phyloP scores from a whole-genome alignment of 139 green algal species.

The Micractinium sp. region DNA sequence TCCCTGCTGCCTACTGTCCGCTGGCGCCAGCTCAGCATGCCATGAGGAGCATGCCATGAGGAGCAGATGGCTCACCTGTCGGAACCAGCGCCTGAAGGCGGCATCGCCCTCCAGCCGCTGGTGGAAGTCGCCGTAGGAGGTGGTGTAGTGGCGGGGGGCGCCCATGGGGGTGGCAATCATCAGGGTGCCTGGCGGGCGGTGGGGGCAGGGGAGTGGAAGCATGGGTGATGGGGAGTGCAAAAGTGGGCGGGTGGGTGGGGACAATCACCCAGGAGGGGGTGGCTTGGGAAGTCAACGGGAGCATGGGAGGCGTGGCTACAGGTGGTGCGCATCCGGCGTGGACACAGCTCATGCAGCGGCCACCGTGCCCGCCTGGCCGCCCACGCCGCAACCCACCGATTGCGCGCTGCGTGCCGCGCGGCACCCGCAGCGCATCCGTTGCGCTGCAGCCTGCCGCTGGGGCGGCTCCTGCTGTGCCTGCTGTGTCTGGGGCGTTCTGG shows the following conservation, averaged over 20 bases:
- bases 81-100: slow-evolving; percentile 55
- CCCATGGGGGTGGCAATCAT: slow-evolving; percentile 73
- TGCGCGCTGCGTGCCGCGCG: slow-evolving; percentile 62
- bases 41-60: too few relatives aligned
- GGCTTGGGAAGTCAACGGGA: neutral
- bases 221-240: neutral
- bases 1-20: too few relatives aligned
- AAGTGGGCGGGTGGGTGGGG: neutral
- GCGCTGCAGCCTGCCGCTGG: neutral
- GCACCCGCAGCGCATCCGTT: slow-evolving; percentile 41
- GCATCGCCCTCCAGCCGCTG: slow-evolving; percentile 48
- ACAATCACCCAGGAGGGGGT: neutral
- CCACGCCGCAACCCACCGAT: slow-evolving; percentile 36
- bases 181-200: slow-evolving; percentile 40
- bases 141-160: slow-evolving; percentile 67
- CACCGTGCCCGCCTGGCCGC: neutral
- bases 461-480: neutral
- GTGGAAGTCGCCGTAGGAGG: slow-evolving; percentile 60
- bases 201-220: neutral
- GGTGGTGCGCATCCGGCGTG: too few relatives aligned
- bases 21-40: too few relatives aligned
- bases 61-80: neutral
- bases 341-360: too few relatives aligned
- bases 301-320: neutral
- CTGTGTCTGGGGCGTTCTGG: neutral